A percentile compares a stretch with the other conserved stretches of the same genome.
phyloP scores from a whole-genome alignment of 352 stramenopile species.

The Globisporangium parvum region DNA sequence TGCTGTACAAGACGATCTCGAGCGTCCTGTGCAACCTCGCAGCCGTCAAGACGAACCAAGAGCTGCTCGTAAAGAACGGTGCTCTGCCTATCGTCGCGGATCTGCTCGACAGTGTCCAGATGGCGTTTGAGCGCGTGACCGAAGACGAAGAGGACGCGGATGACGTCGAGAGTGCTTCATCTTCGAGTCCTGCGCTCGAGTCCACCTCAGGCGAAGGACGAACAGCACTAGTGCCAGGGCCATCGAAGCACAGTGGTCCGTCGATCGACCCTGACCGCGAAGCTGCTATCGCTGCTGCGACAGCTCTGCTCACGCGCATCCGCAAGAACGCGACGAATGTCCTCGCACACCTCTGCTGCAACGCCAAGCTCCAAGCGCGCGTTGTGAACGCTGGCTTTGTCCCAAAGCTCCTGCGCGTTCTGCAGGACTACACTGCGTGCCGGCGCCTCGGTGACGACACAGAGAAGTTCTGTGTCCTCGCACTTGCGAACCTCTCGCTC shows the following conservation, averaged over 20 bases:
- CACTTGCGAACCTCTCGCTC: constrained; percentile 65
- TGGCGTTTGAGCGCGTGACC: constrained; percentile 19
- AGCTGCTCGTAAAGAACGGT: constrained; percentile 51
- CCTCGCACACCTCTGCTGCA: constrained; percentile 70
- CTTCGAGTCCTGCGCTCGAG: neutral
- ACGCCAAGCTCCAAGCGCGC: constrained; percentile 53
- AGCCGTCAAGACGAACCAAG: constrained; percentile 56
- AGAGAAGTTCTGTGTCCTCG: constrained; percentile 57
- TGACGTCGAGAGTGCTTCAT: constrained; percentile 1
- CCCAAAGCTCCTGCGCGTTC: constrained; percentile 38
- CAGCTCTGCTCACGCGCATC: constrained; percentile 23
- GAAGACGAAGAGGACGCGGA: constrained; percentile 14
- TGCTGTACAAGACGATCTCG: constrained; percentile 36
- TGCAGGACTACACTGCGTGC: constrained; percentile 22
- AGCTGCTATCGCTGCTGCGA: constrained; percentile 15
- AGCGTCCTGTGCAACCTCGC: constrained; percentile 58
- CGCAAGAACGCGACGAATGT: constrained; percentile 61
- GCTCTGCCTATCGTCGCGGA: constrained; percentile 41
- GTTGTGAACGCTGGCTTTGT: constrained; percentile 53
- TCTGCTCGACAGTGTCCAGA: constrained; percentile 25
- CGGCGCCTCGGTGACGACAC: constrained; percentile 43
- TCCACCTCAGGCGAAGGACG: too few relatives aligned
- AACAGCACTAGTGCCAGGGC: neutral
- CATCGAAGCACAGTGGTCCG: neutral
- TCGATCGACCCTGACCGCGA: constrained; percentile 10